Evolutionary conservation across 78 protist species (phyloP), one percentile per base, ranked within the genome.

Genomic region (Trichosphaerium sp.): DNA sequence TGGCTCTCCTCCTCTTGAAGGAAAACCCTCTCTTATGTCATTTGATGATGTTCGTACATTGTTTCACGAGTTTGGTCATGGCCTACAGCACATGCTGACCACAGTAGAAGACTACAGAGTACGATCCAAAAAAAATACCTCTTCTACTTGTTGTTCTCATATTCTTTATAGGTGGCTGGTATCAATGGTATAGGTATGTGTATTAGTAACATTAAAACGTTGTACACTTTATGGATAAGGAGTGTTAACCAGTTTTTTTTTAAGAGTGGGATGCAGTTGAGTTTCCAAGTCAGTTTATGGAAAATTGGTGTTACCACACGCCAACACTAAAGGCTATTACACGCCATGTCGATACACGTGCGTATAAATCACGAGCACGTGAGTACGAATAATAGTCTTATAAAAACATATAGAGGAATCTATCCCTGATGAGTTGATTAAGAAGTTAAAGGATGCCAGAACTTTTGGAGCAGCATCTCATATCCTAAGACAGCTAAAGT

Each of bases 211-310:
- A n/a, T n/a, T n/a, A n/a, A n/a, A n/a, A n/a, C n/a, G n/a, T n/a
- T n/a, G n/a, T n/a, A n/a, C n/a, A n/a, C n/a, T n/a, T n/a, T n/a
- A n/a, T n/a, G n/a, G n/a, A n/a, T n/a, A n/a, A n/a, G n/a, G n/a
- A n/a, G n/a, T n/a, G n/a, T n/a, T n/a, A n/a, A n/a, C n/a, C n/a
- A n/a, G n/a, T n/a, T n/a, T n/a, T n/a, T n/a, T n/a, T n/a, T n/a
- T n/a, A n/a, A 28, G 84, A 79, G 29, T 79, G 84, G 84, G 84
- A 79, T 23, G 73, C 78, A 7, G 78, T 79, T 7, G 84, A 79
- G 71, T 52, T 61, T 38, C 73, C 84, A 6, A 71, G 80, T 15
- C 84, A 77, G 62, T 7, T 58, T 12, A 26, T 65, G 74, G 82
- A 75, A 42, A 67, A 75, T 47, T 75, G 52, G 70, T 37, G 49